phyloP scores from a whole-genome alignment of 169 alveolate genomes.

The Cryptosporidium canis region DNA sequence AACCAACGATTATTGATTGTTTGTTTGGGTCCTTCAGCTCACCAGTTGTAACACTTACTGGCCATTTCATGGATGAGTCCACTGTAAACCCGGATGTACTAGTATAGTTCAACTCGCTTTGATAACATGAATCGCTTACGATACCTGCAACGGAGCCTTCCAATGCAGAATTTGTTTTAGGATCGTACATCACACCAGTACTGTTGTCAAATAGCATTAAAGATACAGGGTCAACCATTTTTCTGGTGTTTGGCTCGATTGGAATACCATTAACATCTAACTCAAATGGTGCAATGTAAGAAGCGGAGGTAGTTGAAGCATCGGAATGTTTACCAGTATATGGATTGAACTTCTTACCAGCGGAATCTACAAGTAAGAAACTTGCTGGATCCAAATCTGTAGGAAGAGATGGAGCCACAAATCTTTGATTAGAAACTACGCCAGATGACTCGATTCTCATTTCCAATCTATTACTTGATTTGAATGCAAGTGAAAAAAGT shows the following conservation, averaged over 20 bases:
- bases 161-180: not conserved
- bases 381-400: conserved; percentile 16
- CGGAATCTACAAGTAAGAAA: conserved; percentile 13
- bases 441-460: conserved; percentile 45
- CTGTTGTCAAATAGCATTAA: conserved; percentile 11
- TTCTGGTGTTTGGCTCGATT: conserved; percentile 33
- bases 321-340: conserved; percentile 18
- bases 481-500: not conserved
- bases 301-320: not conserved
- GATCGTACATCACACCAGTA: conserved; percentile 7
- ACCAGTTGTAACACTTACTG: conserved; percentile 11
- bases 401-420: conserved; percentile 11
- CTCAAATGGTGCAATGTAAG: conserved; percentile 27
- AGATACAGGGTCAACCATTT: conserved; percentile 28
- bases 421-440: not conserved
- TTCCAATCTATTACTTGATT: conserved; percentile 30
- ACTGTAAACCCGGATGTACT: not conserved
- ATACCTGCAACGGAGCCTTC: conserved; percentile 46
- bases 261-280: conserved; percentile 41
- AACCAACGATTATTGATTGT: not conserved
- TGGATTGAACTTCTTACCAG: conserved; percentile 17
- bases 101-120: not conserved
- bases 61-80: conserved; percentile 30
- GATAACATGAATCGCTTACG: not conserved
- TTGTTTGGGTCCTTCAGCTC: conserved; percentile 16